Conservation (phyloP, 1,284 basidiomycete species). For the Puccinia triticina region DNA sequence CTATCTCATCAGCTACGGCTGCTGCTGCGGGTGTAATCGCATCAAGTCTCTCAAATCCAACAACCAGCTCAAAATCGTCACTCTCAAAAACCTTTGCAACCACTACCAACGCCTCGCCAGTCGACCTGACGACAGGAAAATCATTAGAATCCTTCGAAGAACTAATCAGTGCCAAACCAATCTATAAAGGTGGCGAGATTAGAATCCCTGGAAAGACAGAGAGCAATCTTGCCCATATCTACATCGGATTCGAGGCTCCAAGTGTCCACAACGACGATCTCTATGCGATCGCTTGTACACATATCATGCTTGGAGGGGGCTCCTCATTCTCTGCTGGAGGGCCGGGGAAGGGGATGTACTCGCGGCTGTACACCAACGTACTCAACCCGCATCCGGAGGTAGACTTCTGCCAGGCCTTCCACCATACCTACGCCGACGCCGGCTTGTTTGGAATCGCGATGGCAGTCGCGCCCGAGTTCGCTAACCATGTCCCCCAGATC, state of each 20-base stretch:
- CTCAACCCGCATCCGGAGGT: constrained; percentile 49
- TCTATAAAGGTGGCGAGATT: constrained; percentile 41
- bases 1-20: neutral
- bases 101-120: constrained; percentile 11
- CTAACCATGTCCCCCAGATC: constrained; percentile 24
- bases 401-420: constrained; percentile 49
- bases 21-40: neutral
- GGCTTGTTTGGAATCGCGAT: constrained; percentile 51
- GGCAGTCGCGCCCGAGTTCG: constrained; percentile 42
- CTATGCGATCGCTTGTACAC: constrained; percentile 48
- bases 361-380: constrained; percentile 45
- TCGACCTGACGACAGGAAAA: constrained; percentile 31
- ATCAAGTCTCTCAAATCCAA: neutral
- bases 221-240: constrained; percentile 43
- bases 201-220: constrained; percentile 20
- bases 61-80: neutral
- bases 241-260: constrained; percentile 46
- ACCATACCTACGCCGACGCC: constrained; percentile 48
- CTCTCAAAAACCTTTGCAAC: constrained; percentile 48
- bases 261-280: constrained; percentile 37
- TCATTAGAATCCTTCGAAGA: constrained; percentile 41
- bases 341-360: constrained; percentile 52
- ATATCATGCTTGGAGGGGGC: constrained; percentile 49
- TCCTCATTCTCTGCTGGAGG: constrained; percentile 51
- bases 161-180: constrained; percentile 35